phyloP scores from a whole-genome alignment of 306 rosid genomes.

The Vigna mungo region DNA sequence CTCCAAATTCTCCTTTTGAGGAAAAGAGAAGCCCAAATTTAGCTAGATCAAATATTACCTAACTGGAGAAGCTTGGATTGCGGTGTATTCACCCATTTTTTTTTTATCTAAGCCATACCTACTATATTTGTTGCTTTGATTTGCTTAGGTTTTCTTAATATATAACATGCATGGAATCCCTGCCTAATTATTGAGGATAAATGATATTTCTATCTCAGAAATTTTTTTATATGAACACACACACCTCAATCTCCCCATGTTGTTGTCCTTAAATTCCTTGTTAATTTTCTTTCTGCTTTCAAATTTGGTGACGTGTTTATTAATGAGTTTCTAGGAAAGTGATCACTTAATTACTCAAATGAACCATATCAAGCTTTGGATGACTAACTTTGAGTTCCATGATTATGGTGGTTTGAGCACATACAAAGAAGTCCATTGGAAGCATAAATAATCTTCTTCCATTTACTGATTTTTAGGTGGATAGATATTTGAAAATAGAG shows the following conservation, averaged over 20 bases:
- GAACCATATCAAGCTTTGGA: neutral
- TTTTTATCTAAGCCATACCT: neutral
- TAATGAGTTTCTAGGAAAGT: constrained; percentile 19
- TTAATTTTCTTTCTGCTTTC: constrained; percentile 3
- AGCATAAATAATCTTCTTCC: neutral
- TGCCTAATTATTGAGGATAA: neutral
- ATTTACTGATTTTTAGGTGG: constrained; percentile 14
- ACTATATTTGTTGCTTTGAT: neutral
- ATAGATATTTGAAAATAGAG: neutral
- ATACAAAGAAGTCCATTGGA: neutral
- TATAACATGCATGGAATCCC: neutral
- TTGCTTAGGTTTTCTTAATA: constrained; percentile 16
- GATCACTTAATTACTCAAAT: neutral
- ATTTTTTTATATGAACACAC: neutral
- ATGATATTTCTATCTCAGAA: neutral
- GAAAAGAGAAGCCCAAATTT: no score
- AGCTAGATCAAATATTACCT: neutral
- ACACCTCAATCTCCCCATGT: neutral
- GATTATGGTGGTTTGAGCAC: neutral
- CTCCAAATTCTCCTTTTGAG: neutral
- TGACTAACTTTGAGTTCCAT: constrained; percentile 4
- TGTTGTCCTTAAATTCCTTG: constrained; percentile 1
- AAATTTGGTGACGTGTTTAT: neutral
- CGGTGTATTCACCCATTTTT: constrained; percentile 25
- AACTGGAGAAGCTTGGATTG: neutral